Base-by-base conservation (phyloP, 257 asterid genomes). In the Buddleja alternifolia region DNA sequence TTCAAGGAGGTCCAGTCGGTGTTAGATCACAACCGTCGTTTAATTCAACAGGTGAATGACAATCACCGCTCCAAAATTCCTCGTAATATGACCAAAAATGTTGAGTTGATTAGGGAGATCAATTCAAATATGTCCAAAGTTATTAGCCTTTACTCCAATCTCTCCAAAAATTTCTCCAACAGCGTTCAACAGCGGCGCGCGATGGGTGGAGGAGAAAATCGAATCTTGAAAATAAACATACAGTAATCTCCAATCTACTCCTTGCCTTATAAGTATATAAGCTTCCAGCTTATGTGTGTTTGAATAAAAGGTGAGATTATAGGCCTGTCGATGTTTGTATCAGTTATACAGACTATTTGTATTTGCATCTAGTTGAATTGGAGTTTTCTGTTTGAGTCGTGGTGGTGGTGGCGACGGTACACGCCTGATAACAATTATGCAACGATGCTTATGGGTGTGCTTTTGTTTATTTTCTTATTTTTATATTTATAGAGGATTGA, bases 1-100 rank as follows among this genome's bases (percentile, higher is more conserved):
- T 83, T 88, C 64, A 64, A 67, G 11, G 89, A 86, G 73, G 96
- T 79, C 14, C 89, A 90, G 41, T 81, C 78, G 16, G 67, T 86
- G 75, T 71, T 88, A 54, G 94, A 86, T 73, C 88, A 52, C 73
- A 90, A 90, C 59, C 82, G 93, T 40, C 65, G 58, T 36, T 60
- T 90, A 15, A 88, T 90, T 72, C 87, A 83, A 25, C 94, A 81
- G 66, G 97, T 81, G 23, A 84, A 90, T 65, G 82, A 88, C 48
- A 86, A 90, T 77, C 96, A 88, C 45, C 78, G 69, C 8, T 83
- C 96, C 3, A 88, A 77, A 68, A 32, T 80, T 47, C 90, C 86
- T 19, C 73, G 74, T 1, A 84, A 84, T 70, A 7, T 90, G 77
- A 90, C 71, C 57, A 79, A 75, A 60, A 90, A 84, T 9, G 92